Evolutionary conservation across 106 monocot species (phyloP), one percentile per base, ranked within the genome.

Genomic region (Posidonia australis): DNA sequence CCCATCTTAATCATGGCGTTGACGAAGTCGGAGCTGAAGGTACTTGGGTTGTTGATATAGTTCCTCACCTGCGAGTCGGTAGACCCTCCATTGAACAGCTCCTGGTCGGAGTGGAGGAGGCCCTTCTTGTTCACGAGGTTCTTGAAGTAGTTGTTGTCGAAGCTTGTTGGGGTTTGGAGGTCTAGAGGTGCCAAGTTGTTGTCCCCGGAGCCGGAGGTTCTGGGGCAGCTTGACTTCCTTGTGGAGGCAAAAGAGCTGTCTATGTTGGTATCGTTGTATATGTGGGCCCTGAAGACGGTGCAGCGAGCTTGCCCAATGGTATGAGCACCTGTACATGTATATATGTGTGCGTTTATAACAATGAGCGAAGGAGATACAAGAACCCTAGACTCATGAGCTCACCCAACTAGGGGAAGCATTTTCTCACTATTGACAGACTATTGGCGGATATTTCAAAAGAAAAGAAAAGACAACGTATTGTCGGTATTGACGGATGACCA

Each of bases 1-100:
- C 82, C 88, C 92, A 92, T 92, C 68, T 88, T 87, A 48, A 88
- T 80, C 80, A 92, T 92, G 5, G 88, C 82, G 5, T 77, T 44
- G 1, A 65, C 78, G 28, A 92, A 92, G 63, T 92, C 92, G 6
- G 75, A 62, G 68, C 31, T 71, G 75, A 92, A 92, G 3, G 67
- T 58, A 21, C 44, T 28, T 0, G 75, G 75, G 26, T 69, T 88
- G 4, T n/a, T 74, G 71, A 67, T 69, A 58, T 92, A 92, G 18
- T 57, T 30, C 24, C 13, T 51, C 2, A 92, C 88, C 29, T 71
- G 82, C 5, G 78, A 68, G 56, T 82, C 78, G 1, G 92, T 84
- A 0, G 88, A 74, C 1, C 85, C 92, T 3, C 67, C 70, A 19
- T 70, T 85, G 74, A 74, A 88, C n/a, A 92, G 74, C 78, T 88